Evolutionary conservation across 2,329 filamentous ascomycete genomes (phyloP).

Genomic region (Fonsecaea erecta): DNA sequence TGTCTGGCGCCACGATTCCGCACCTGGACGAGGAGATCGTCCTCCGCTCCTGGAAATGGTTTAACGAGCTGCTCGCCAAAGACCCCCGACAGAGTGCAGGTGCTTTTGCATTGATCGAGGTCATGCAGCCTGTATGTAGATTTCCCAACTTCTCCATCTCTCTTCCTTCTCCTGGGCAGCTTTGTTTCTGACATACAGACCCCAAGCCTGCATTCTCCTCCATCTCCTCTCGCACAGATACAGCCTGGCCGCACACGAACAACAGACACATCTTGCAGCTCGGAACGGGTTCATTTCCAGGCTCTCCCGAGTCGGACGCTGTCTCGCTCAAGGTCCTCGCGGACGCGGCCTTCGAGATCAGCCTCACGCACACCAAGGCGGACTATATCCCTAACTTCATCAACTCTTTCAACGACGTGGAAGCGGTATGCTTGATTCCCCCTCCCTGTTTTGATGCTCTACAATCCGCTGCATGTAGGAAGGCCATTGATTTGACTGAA

Average conservation of each 20-base stretch:
- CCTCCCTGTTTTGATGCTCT: not conserved
- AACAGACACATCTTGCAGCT: constrained; percentile 17
- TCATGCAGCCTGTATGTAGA: constrained; percentile 8
- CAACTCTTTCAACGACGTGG: constrained; percentile 5
- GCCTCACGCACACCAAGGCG: not conserved
- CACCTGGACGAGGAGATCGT: constrained; percentile 1
- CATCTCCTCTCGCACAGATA: not conserved
- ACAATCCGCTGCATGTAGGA: too few species aligned
- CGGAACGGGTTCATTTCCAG: not conserved
- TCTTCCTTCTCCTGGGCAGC: not conserved
- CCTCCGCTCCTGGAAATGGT: constrained; percentile 7
- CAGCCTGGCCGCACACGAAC: constrained; percentile 1
- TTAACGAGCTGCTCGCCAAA: constrained; percentile 5
- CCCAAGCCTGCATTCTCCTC: constrained; percentile 11
- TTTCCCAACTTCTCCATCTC: not conserved
- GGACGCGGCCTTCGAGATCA: not conserved
- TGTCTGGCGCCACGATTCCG: constrained; percentile 4
- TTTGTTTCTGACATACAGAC: too few species aligned
- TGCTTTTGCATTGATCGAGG: constrained; percentile 7
- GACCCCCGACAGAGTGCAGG: constrained; percentile 6
- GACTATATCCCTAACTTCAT: constrained; percentile 11
- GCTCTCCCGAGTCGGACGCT: not conserved
- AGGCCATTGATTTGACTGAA: not conserved
- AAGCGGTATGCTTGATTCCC: not conserved
- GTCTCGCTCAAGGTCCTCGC: constrained; percentile 2